Evolutionary conservation across 106 monocot genomes (phyloP), one percentile per base, ranked within the genome.

Genomic region (Gastrodia elata): DNA sequence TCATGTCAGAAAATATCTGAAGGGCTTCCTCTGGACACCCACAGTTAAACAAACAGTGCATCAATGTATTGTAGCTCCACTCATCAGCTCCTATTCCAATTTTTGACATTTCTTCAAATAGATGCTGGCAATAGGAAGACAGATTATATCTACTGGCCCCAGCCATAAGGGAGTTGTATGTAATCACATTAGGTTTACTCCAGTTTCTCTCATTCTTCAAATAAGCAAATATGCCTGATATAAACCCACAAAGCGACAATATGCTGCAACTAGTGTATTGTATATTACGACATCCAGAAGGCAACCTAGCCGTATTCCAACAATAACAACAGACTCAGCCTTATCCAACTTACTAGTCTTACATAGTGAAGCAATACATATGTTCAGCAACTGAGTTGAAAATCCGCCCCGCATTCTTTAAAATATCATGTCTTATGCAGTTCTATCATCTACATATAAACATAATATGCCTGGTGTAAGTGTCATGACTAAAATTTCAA

Each of bases 251-350:
- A 77, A 75, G 30, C 76, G 75, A 73, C 82, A 91, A 69, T 89
- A 87, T 6, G 85, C 90, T 40, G 81, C 18, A 65, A 96, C 77
- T 65, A 96, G 71, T 2, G 80, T 87, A 72, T 92, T 92, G 74
- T 96, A 90, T n/a, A 90, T 86, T n/a, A 86, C 81, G 32, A 81
- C 90, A 84, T 88, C 84, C 6, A 92, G 92, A 52, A 88, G 85
- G 64, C 72, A 84, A 38, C 92, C 92, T 13, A 92, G 52, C 20
- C 89, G 68, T 44, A 96, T 88, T 11, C 83, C 89, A 71, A 92
- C 96, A 32, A 87, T 73, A 34, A 96, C 18, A 22, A 90, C 68
- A 10, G 73, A 64, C 75, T 96, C 92, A 32, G 96, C 96, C 56
- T 71, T 82, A 22, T 86, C 85, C 41, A 96, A 75, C 16, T 70